Base-by-base conservation (phyloP, 805 yeast genomes). In the Nematodospora valgi region DNA sequence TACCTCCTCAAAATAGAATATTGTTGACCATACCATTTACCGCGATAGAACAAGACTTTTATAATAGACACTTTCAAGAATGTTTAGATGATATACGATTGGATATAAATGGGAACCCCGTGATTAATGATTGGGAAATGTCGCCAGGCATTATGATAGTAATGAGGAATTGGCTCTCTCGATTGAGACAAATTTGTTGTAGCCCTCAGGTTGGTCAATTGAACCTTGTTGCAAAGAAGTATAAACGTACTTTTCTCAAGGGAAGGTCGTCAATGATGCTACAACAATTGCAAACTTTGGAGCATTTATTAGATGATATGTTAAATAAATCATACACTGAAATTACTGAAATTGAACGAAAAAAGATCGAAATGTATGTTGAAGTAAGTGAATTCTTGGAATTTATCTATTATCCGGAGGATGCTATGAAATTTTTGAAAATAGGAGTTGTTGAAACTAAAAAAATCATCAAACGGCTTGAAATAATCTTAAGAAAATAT, bases 21-120 rank as follows among this genome's bases (percentile, higher is more conserved):
- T 62, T 88, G 30, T 57, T 93, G 32, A 70, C 85, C 1, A 68
- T 86, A 13, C 86, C 88, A 2, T 84, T 93, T 54, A 79, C 84
- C 3, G 79, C 86, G 0, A 75, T 93, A 14, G 98, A 93, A 53
- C 83, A 84, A 50, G 87, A 86, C 51, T 81, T 86, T 48, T 93
- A 93, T 52, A 73, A 79, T 34, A 78, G 78, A 44, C 46, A 77
- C 14, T 77, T 77, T 50, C 68, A 72, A 13, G 72, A 74, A n/a
- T 86, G 87, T 49, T 62, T 78, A 34, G 49, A 58, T 11, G 72
- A 64, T 20, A 84, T 77, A 21, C 79, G 80, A 4, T 62, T 80
- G 23, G 69, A 69, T 48, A 75, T 72, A 6, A 56, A 63, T 21
- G 79, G 79, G 11, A 64, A 64, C 26, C 82, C 82, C 0, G 53